Evolutionary conservation across 768 basidiomycete genomes (phyloP), one percentile per base, ranked within the genome.

Genomic region (Gelatoporia subvermispora): DNA sequence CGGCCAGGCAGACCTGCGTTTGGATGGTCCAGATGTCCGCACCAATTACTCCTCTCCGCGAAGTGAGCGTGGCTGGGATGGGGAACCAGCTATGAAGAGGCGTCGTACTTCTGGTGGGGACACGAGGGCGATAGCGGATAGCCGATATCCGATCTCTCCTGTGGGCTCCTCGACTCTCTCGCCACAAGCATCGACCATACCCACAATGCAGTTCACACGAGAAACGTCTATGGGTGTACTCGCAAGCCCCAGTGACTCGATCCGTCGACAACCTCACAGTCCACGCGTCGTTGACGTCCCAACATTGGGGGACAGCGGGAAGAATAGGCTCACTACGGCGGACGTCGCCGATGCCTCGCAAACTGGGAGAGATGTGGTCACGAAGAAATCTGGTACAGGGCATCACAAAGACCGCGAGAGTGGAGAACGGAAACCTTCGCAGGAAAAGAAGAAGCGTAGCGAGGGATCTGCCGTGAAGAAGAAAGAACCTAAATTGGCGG

Each of bases 51-150:
- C 37, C 8, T 38, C 8, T 38, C 37, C 37, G 7, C 4, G n/a
- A 20, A 16, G 20, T 38, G 37, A 20, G 8, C 37, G 15, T n/a
- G 25, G 22, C 20, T 41, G 20, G 4, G 53, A 56, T 15, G 58
- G 52, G 5, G 54, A 56, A 38, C 58, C 56, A 1, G 58, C 56
- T 10, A 37, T 20, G 31, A 62, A 60, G 48, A 52, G 48, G 35
- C 54, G 59, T 18, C 50, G 55, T n/a, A 52, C 54, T 10, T 58
- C 61, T n/a, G 50, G 45, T 1, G 48, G 44, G n/a, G 25, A 36
- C 22, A 20, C 50, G 23, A 36, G 47, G 11, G 3, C 15, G 7
- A 16, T 8, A n/a, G n/a, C 37, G 20, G 37, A 38, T 7, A 5
- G n/a, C 8, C 37, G 20, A 8, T 16, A 16, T 38, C 8, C 37